A percentile compares a stretch with the other conserved stretches of the same genome.
Conservation (phyloP, 768 basidiomycete species). For the Leccinum aurantiacum region DNA sequence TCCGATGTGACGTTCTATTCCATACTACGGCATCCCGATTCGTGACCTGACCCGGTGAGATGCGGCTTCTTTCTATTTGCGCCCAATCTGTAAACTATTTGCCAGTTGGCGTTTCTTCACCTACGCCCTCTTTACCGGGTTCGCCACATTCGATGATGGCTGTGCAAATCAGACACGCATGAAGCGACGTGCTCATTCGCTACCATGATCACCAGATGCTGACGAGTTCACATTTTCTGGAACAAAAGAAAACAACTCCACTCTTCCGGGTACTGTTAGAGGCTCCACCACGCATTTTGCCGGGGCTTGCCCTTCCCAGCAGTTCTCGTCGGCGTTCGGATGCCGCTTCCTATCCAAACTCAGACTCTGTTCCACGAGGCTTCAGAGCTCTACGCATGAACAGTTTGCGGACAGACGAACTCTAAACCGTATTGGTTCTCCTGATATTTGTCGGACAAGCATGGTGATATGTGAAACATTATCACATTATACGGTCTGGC, state of each 20-base stretch:
- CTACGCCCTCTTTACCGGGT: no score
- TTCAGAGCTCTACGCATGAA: neutral
- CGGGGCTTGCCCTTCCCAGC: neutral
- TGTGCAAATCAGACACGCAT: neutral
- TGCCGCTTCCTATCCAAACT: neutral
- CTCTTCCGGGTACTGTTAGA: neutral
- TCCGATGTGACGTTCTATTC: no score
- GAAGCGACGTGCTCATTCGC: neutral
- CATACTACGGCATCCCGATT: no score
- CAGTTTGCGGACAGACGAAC: no score
- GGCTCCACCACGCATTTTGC: neutral
- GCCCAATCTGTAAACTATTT: no score
- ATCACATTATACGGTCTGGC: neutral
- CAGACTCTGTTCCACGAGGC: neutral
- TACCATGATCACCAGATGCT: neutral
- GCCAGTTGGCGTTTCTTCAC: no score
- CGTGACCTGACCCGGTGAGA: no score
- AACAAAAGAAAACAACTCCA: neutral
- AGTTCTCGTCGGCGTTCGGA: neutral
- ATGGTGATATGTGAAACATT: neutral
- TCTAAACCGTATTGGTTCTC: neutral
- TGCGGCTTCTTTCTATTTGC: no score
- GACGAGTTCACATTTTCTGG: neutral
- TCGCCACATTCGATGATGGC: neutral
- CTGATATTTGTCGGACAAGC: neutral